These are phyloP conservation scores for Cyclostephanos invisitatus DNA, from an alignment of 108 stramenopile genomes.

Conservation along the genomic window DNA sequence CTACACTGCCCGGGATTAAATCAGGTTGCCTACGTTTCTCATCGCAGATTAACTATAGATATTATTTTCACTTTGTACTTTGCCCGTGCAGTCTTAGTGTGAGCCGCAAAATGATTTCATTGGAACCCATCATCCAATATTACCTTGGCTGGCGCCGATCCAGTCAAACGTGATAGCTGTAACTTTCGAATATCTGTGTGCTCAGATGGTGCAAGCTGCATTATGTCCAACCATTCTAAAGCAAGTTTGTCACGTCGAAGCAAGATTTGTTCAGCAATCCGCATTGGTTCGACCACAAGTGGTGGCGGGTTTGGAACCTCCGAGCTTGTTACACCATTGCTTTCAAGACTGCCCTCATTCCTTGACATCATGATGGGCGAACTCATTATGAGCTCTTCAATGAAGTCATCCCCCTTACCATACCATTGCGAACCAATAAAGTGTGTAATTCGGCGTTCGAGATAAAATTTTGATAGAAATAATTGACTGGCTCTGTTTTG, in stretches of 20 bases:
- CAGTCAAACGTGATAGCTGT: conserved; percentile 56
- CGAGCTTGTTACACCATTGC: background rate
- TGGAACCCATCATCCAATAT: conserved; percentile 34
- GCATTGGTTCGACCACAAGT: conserved; percentile 59
- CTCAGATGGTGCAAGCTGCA: conserved; percentile 44
- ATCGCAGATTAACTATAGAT: too few species aligned
- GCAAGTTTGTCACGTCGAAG: conserved; percentile 57
- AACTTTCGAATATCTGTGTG: conserved; percentile 64
- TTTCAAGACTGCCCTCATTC: conserved; percentile 22
- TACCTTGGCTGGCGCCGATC: conserved; percentile 10
- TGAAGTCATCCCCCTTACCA: conserved; percentile 76
- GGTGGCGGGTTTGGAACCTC: background rate
- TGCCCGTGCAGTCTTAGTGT: too few species aligned
- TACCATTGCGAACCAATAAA: conserved; percentile 69
- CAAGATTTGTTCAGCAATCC: conserved; percentile 64
- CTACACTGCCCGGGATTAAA: too few species aligned
- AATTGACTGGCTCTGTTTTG: conserved; percentile 35
- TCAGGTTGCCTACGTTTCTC: too few species aligned
- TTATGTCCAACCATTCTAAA: conserved; percentile 63
- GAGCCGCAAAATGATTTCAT: background rate
- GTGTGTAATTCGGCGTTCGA: conserved; percentile 42
- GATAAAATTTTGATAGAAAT: conserved; percentile 58
- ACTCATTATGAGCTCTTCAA: conserved; percentile 60
- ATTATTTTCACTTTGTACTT: too few species aligned
- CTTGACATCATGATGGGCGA: conserved; percentile 43